Base-by-base conservation (phyloP, 768 basidiomycete genomes). In the Dioszegia hungarica region DNA sequence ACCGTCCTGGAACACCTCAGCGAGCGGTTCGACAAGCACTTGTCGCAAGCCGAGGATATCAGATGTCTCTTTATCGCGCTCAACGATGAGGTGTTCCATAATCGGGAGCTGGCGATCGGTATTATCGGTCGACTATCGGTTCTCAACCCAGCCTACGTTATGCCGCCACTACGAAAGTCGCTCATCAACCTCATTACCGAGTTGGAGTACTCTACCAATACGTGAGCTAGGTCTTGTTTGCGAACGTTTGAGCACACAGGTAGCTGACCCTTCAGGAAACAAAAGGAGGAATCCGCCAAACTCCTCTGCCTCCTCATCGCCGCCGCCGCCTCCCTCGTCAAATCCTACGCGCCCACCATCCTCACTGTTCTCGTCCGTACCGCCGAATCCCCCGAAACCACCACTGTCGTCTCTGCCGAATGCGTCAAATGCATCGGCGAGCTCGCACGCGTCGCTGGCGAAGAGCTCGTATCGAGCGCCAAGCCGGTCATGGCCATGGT, bases 11-110 rank as follows among this genome's bases (percentile, higher is more conserved):
- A 84, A 1, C 86, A 86, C 3, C 80, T 99, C 29, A 90, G 95
- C 69, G 87, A 92, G 60, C 85, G 90, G 20, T 98, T 99, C 64
- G 95, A 99, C 73, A 89, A 90, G 59, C 93, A 99, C 73, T 83
- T 99, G 19, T 89, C 95, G 1, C 95, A 98, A 77, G 92, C 94
- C 0, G 95, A 98, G 77, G 93, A 97, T 70, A 92, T 99, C n/a
- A 84, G 93, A 14, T 93, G 90, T 11, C 80, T 99, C 14, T 98
- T 98, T 79, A 90, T 98, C 62, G 95, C 93, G 0, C 81, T 99
- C 44, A 98, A 98, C 69, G 95, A 99, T 68, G 95, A 98, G 72
- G 86, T 88, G 6, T 97, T 93, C 76, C 87, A 88, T 46, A 95
- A 95, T 72, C 85, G 95, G 20, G 84, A 90, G 25, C 85, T 86